A percentile compares a stretch with the other conserved stretches of the same genome.
phyloP scores from a whole-genome alignment of 192 early-diverging fungal species.

The Podila minutissima region DNA sequence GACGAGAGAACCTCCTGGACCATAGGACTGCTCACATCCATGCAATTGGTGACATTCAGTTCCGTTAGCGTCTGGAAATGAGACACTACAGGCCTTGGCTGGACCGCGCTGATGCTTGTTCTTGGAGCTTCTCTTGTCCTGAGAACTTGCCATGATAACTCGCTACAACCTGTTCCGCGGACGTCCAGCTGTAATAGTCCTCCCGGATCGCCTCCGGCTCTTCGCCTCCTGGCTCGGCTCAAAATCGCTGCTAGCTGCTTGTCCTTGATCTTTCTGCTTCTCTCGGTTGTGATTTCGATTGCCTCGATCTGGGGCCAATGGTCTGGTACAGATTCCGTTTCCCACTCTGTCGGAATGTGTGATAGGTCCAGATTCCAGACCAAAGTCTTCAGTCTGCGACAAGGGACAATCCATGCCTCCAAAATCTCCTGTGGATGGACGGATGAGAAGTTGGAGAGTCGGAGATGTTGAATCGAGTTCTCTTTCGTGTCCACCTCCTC shows the following conservation, averaged over 20 bases:
- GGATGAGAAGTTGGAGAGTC: not conserved
- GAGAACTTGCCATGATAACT: not conserved
- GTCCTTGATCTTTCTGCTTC: not conserved
- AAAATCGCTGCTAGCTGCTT: not conserved
- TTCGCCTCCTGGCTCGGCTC: not conserved
- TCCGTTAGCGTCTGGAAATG: not conserved
- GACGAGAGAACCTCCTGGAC: slow-evolving; percentile 2
- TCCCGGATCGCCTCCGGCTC: not conserved
- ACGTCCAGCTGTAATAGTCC: not conserved
- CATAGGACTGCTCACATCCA: not conserved
- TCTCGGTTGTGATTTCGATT: not conserved
- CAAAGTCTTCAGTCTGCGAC: not conserved
- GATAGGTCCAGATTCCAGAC: not conserved
- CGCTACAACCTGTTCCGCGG: not conserved
- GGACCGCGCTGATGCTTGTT: not conserved
- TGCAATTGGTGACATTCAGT: not conserved
- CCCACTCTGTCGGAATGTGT: too few species aligned
- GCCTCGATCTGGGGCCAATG: not conserved
- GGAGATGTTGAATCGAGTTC: not conserved
- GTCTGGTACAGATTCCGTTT: not conserved
- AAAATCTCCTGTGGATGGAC: not conserved
- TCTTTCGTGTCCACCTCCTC: not conserved
- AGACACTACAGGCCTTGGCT: not conserved
- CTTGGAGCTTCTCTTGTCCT: not conserved
- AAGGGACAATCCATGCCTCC: not conserved